Evolutionary conservation across 2,329 filamentous ascomycete species (phyloP).

Genomic region (Diaporthe nobilis): DNA sequence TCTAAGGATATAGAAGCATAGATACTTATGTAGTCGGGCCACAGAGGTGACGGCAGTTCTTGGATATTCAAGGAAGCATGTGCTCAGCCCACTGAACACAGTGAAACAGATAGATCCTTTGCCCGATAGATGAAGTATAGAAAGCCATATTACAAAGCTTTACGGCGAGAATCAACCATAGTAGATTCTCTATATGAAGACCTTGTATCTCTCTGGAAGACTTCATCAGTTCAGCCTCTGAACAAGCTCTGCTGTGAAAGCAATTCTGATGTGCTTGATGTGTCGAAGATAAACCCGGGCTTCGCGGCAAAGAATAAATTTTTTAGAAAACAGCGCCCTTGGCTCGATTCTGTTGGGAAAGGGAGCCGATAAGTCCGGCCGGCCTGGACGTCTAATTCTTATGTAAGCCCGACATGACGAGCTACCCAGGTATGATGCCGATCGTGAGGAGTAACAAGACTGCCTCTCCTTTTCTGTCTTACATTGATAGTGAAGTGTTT

Average conservation of each 20-base stretch:
- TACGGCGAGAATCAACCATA: neutral
- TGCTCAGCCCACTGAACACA: neutral
- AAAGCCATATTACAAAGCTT: neutral
- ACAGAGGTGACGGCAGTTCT: neutral
- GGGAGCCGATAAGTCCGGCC: neutral
- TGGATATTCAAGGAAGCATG: neutral
- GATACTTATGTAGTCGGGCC: neutral
- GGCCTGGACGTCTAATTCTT: neutral
- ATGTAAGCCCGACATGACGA: slow-evolving; percentile 9
- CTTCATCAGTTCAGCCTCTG: neutral
- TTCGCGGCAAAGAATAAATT: neutral
- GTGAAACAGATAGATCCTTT: neutral
- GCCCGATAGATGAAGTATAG: neutral
- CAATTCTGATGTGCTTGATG: neutral
- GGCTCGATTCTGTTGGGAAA: too few species aligned
- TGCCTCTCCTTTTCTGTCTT: neutral
- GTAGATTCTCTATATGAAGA: neutral
- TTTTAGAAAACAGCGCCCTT: neutral
- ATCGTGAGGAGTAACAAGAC: slow-evolving; percentile 9
- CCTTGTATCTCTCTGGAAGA: neutral
- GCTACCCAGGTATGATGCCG: neutral
- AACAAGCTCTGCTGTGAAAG: neutral
- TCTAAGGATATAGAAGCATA: neutral
- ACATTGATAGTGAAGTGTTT: neutral
- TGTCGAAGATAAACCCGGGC: neutral